Evolutionary conservation across 1,284 basidiomycete genomes (phyloP).

Genomic region (Leccinum fallax): DNA sequence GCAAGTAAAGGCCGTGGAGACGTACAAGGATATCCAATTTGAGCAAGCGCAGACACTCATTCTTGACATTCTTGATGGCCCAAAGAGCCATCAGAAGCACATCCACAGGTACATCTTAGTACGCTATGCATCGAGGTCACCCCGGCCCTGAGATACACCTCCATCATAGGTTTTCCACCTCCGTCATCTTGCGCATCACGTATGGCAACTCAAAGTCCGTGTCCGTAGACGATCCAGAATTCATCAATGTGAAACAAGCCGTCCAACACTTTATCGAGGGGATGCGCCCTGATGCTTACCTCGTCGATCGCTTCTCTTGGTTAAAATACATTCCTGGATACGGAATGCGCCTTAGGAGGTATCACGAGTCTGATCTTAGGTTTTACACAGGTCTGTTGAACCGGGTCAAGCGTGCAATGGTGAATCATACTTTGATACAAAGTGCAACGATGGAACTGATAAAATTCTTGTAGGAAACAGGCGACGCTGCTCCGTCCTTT

Average conservation of each 20-base stretch:
- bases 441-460: constrained; percentile 10
- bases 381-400: constrained; percentile 54
- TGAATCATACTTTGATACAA: constrained; percentile 15
- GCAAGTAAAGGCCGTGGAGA: constrained; percentile 37
- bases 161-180: constrained; percentile 55
- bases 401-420: constrained; percentile 48
- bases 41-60: constrained; percentile 39
- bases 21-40: constrained; percentile 40
- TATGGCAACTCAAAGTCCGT: constrained; percentile 59
- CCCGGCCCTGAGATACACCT: background rate
- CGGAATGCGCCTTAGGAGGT: constrained; percentile 32
- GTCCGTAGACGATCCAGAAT: constrained; percentile 57
- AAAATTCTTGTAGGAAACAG: constrained; percentile 27
- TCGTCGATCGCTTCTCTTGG: constrained; percentile 61
- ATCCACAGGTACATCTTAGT: constrained; percentile 22
- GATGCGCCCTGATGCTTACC: constrained; percentile 57
- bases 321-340: constrained; percentile 43
- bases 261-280: constrained; percentile 52
- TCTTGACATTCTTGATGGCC: constrained; percentile 41
- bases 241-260: constrained; percentile 49
- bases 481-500: constrained; percentile 49
- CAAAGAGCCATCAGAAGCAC: constrained; percentile 38
- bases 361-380: constrained; percentile 55
- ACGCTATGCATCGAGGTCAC: background rate
- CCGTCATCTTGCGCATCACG: constrained; percentile 63